Conservation (phyloP, 2,329 filamentous ascomycete genomes). For the Xylaria sp. region DNA sequence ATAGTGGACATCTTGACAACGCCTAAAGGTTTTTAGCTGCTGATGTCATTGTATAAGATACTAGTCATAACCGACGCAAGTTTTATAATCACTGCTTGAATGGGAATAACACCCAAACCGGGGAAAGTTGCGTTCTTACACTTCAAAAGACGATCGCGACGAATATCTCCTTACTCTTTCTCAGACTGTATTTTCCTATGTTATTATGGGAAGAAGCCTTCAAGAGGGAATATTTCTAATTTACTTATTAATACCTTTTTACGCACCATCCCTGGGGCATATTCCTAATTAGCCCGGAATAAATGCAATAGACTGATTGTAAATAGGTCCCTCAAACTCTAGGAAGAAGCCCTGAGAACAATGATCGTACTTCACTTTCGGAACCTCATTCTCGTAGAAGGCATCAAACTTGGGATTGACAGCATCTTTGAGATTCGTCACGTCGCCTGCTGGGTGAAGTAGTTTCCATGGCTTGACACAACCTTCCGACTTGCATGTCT, state of each 20-base stretch:
- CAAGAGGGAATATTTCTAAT: neutral
- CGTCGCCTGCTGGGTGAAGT: slow-evolving; percentile 30
- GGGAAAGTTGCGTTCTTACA: no score
- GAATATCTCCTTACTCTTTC: no score
- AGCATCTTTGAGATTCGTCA: slow-evolving; percentile 24
- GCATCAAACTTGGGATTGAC: slow-evolving; percentile 29
- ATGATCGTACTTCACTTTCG: slow-evolving; percentile 30
- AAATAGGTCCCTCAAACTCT: slow-evolving; percentile 27
- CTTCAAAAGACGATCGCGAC: no score
- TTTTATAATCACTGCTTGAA: no score
- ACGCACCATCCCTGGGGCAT: neutral
- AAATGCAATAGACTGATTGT: slow-evolving; percentile 27
- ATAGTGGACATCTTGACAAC: no score
- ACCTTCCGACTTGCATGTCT: slow-evolving; percentile 32
- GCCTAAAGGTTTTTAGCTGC: no score
- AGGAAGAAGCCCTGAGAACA: slow-evolving; percentile 31
- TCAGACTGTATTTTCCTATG: no score
- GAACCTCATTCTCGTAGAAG: slow-evolving; percentile 30
- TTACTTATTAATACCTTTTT: neutral
- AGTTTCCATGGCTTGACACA: slow-evolving; percentile 33
- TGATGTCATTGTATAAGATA: no score
- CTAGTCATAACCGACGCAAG: no score
- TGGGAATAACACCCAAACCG: no score
- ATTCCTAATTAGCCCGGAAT: neutral
- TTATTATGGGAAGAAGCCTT: no score